phyloP scores from a whole-genome alignment of 345 rosid species.

The Ceriops decandra region DNA sequence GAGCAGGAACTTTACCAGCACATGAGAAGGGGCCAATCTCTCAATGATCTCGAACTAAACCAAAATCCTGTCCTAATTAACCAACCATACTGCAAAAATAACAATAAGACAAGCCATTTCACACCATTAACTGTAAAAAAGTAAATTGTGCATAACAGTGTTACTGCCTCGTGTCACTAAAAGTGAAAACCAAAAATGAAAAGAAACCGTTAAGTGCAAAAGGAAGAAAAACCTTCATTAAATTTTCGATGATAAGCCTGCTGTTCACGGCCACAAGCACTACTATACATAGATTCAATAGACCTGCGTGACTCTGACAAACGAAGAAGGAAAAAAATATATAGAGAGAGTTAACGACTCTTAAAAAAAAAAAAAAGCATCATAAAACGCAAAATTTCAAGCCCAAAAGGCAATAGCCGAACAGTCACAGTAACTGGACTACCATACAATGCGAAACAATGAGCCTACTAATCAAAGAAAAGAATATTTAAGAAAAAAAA shows the following conservation, averaged over 20 bases:
- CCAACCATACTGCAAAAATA: slow-evolving; percentile 84
- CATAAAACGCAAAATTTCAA: neutral
- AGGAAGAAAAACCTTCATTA: slow-evolving; percentile 68
- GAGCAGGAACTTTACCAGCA: slow-evolving; percentile 62
- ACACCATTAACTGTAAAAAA: neutral
- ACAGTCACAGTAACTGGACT: too few species aligned
- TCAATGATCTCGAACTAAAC: slow-evolving; percentile 81
- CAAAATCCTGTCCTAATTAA: slow-evolving; percentile 82
- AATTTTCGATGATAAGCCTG: slow-evolving; percentile 89
- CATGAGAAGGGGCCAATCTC: slow-evolving; percentile 99
- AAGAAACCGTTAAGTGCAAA: neutral
- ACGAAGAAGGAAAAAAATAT: neutral
- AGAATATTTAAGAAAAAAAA: neutral
- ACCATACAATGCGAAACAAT: too few species aligned
- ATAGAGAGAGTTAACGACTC: neutral
- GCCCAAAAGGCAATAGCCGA: too few species aligned
- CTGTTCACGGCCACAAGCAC: slow-evolving; percentile 96
- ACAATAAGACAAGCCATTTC: neutral
- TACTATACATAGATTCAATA: slow-evolving; percentile 92
- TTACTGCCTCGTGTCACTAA: neutral
- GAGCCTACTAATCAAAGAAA: too few species aligned
- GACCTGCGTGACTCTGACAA: slow-evolving; percentile 95
- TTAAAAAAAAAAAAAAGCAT: neutral
- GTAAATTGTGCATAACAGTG: neutral
- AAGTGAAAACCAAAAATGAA: neutral